Evolutionary conservation across 768 basidiomycete species (phyloP).

Genomic region (Mrakia blollopis): DNA sequence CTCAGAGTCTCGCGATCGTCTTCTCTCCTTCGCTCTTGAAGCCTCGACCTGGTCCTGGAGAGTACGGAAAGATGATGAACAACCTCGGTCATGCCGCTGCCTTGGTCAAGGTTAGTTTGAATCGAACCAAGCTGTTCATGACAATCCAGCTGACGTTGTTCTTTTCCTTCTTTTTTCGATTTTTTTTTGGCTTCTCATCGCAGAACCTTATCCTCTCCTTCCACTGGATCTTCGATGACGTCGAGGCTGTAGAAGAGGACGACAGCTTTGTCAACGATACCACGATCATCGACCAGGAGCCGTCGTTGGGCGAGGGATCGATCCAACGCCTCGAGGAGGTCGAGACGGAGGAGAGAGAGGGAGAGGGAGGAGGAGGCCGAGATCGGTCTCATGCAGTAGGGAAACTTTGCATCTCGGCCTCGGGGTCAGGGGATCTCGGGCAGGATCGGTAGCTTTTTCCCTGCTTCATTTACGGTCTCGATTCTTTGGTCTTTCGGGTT

Average conservation of each 20-base stretch:
- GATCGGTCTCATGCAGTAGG: not conserved
- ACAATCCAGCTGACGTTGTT: not conserved
- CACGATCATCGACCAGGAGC: too few species aligned
- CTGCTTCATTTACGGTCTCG: not conserved
- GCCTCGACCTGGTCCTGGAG: conserved; percentile 11
- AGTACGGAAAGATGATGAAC: conserved; percentile 29
- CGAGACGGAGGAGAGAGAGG: not conserved
- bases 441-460: not conserved
- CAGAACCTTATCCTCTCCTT: conserved; percentile 18
- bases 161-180: not conserved
- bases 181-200: not conserved
- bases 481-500: not conserved
- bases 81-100: conserved; percentile 33
- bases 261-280: not conserved
- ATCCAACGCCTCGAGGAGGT: not conserved
- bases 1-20: conserved; percentile 75
- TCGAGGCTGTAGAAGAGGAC: not conserved
- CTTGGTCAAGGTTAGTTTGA: conserved; percentile 25
- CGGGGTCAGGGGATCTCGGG: not conserved
- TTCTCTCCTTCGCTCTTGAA: conserved; percentile 42
- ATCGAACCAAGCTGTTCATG: not conserved
- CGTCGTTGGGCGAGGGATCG: not conserved
- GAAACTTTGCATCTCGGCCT: not conserved
- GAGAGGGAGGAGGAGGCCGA: not conserved
- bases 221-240: conserved; percentile 32